Evolutionary conservation across 1,284 basidiomycete species (phyloP), one percentile per base, ranked within the genome.

Genomic region (Pyrrhoderma noxium): DNA sequence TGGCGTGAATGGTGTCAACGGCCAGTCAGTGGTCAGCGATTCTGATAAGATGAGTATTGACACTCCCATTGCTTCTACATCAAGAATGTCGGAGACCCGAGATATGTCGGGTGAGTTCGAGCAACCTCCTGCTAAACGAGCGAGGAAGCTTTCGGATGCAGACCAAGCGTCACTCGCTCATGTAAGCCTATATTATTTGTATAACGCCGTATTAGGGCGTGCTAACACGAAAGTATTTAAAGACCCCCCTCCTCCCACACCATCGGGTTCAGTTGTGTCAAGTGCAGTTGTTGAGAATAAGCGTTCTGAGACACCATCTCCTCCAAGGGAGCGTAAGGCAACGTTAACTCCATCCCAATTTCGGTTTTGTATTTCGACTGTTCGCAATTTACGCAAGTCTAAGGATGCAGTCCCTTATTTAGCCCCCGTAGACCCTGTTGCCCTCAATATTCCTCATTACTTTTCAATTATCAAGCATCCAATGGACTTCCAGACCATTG

Each of bases 401-500:
- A 90, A 90, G 64, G 92, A 95, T 51, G 81, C 92, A 0, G 66
- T 65, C 5, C 83, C 92, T 1, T 99, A 99, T 71, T 69, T 89
- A 49, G 74, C 74, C 49, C 94, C 96, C 16, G 96, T 99, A 54
- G 94, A 99, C 64, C 78, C 85, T n/a, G 77, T 95, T 57, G 85
- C 81, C 1, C 79, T 97, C 57, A 85, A 84, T 60, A 89, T 99
- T 56, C 96, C 93, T 11, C 92, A 95, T 64, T 99, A 99, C 63
- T 79, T 79, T 42, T 77, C 76, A 51, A 82, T 98, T 63, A 83
- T 99, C 70, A 88, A 84, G 61, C 79, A 78, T 31, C 96, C 96
- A 0, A 97, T 97, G 91, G 96, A 99, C 66, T 79, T 99, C 46
- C 77, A 82, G n/a, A 96, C 94, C 19, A 80, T 98, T 56, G 95